Evolutionary conservation across 345 rosid genomes (phyloP).

Genomic region (Anastatica hierochuntica): DNA sequence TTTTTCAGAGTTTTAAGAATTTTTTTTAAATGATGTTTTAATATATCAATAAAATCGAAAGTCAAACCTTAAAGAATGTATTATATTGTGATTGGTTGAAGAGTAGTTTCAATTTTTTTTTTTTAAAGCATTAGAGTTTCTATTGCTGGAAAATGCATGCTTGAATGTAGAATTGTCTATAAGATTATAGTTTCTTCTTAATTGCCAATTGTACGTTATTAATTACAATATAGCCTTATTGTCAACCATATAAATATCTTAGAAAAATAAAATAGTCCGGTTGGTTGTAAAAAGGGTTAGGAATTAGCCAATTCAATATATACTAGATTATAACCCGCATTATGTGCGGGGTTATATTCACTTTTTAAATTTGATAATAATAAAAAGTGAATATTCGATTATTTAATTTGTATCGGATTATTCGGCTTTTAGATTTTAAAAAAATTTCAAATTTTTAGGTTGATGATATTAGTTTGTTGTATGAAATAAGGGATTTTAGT

Average conservation of each 20-base stretch:
- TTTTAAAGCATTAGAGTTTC: not conserved
- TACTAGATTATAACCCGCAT: too few species aligned
- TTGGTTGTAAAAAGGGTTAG: not conserved
- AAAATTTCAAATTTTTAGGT: too few species aligned
- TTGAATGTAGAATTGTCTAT: conserved; percentile 7
- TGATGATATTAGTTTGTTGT: too few species aligned
- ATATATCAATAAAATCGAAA: conserved; percentile 13
- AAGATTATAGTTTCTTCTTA: conserved; percentile 2
- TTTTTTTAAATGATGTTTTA: not conserved
- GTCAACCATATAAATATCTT: too few species aligned
- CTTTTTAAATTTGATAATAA: too few species aligned
- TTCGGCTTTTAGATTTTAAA: too few species aligned
- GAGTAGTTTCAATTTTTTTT: not conserved
- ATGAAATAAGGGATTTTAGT: too few species aligned
- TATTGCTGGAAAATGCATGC: not conserved
- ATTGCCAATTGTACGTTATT: conserved; percentile 13
- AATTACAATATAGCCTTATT: not conserved
- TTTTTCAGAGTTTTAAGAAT: not conserved
- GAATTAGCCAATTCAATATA: conserved; percentile 7
- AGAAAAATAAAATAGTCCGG: not conserved
- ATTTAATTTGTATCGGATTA: too few species aligned
- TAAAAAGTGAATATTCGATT: too few species aligned
- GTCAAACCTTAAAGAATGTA: conserved; percentile 26
- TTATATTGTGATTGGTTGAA: conserved; percentile 10
- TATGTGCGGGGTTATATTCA: too few species aligned